Evolutionary conservation across 768 basidiomycete genomes (phyloP).

Genomic region (Flagelloscypha sp.): DNA sequence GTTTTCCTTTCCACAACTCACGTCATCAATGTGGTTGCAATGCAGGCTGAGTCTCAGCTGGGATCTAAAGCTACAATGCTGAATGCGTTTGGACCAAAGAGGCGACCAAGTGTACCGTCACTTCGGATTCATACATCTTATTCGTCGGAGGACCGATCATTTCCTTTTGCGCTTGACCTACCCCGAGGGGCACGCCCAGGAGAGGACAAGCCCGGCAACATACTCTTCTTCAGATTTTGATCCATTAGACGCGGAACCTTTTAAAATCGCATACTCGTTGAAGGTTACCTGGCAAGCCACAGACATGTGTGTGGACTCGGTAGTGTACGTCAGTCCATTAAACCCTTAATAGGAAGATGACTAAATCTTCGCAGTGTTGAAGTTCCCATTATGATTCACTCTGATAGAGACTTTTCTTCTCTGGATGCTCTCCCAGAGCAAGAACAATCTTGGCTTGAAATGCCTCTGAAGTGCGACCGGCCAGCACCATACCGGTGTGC

Average conservation of each 20-base stretch:
- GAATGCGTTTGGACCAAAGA: conserved; percentile 27
- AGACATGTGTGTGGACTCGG: conserved; percentile 32
- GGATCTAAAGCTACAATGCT: conserved; percentile 16
- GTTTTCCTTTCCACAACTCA: conserved; percentile 44
- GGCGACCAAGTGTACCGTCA: conserved; percentile 37
- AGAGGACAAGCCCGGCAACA: conserved; percentile 56
- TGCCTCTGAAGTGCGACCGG: conserved; percentile 55
- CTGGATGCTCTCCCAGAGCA: conserved; percentile 36
- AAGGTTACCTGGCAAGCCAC: conserved; percentile 50
- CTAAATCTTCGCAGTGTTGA: conserved; percentile 39
- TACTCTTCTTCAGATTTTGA: conserved; percentile 34
- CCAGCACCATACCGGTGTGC: conserved; percentile 58
- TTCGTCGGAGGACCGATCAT: conserved; percentile 29
- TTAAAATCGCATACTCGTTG: conserved; percentile 45
- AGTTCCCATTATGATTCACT: conserved; percentile 54
- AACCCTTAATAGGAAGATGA: conserved; percentile 2
- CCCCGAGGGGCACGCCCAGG: conserved; percentile 39
- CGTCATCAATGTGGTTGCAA: conserved; percentile 31
- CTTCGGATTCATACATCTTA: conserved; percentile 23
- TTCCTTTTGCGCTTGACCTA: conserved; percentile 49
- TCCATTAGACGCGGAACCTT: conserved; percentile 10
- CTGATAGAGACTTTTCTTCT: conserved; percentile 52
- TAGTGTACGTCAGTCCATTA: conserved; percentile 34
- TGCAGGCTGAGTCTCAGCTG: conserved; percentile 17
- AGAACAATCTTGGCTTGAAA: conserved; percentile 57